phyloP scores from a whole-genome alignment of 768 basidiomycete species.

The Mycena galopus region DNA sequence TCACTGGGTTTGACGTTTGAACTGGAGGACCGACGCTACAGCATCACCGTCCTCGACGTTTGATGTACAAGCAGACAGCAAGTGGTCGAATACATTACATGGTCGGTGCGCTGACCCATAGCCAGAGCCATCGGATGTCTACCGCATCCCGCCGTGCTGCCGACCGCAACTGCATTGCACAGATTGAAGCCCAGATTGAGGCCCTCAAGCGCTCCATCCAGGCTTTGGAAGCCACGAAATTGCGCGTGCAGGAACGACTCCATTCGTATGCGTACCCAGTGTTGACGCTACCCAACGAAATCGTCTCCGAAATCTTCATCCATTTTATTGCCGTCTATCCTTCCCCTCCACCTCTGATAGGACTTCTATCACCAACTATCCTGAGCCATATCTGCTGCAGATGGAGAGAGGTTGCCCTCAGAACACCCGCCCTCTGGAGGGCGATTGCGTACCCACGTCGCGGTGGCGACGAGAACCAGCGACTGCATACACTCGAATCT shows the following conservation, averaged over 20 bases:
- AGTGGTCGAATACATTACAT: not conserved
- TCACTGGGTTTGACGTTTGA: too few species aligned
- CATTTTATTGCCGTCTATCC: conserved; percentile 11
- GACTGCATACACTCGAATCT: not conserved
- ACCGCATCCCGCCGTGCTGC: not conserved
- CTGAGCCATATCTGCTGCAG: conserved; percentile 2
- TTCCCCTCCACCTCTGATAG: not conserved
- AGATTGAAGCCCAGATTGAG: not conserved
- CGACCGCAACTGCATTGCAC: not conserved
- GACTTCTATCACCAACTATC: not conserved
- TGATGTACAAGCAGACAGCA: not conserved
- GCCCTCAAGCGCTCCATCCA: not conserved
- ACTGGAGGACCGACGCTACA: too few species aligned
- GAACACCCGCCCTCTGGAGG: conserved; percentile 12
- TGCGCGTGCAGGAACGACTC: not conserved
- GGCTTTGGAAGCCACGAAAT: not conserved
- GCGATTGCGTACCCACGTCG: not conserved
- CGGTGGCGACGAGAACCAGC: not conserved
- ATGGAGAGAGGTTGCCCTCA: not conserved
- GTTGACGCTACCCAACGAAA: conserved; percentile 15
- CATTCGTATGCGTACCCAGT: conserved; percentile 7
- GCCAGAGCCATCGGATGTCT: not conserved
- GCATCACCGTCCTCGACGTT: too few species aligned
- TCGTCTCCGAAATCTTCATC: conserved; percentile 14
- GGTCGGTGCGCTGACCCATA: not conserved